Percentiles rank a stretch among this genome's conserved stretches.
Evolutionary conservation across 192 early-diverging fungal species (phyloP).

Genomic region (Coemansia sp.): DNA sequence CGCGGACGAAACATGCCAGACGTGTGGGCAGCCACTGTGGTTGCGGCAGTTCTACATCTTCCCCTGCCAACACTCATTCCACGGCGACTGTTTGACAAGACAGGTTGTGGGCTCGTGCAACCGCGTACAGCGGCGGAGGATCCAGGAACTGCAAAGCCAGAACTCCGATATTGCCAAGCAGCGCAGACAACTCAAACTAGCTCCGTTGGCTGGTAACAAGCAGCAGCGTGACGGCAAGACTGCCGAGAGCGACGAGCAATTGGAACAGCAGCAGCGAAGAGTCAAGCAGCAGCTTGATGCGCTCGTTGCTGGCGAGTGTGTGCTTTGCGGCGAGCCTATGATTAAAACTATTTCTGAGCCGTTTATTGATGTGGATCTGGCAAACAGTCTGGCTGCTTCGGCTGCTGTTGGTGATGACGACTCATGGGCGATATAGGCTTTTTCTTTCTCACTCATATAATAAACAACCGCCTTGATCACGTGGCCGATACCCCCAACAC

Average conservation of each 20-base stretch:
- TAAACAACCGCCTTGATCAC: neutral
- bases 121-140: constrained; percentile 49
- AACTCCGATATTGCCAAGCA: constrained; percentile 37
- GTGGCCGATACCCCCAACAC: neutral
- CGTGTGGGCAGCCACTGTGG: constrained; percentile 77
- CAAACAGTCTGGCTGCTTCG: constrained; percentile 44
- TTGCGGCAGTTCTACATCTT: constrained; percentile 91
- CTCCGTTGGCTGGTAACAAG: constrained; percentile 23
- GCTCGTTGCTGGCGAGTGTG: constrained; percentile 82
- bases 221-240: constrained; percentile 6
- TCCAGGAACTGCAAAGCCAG: constrained; percentile 51
- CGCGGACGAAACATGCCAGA: constrained; percentile 69
- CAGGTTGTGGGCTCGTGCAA: constrained; percentile 57
- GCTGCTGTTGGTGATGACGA: constrained; percentile 48
- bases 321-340: constrained; percentile 95
- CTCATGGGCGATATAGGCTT: constrained; percentile 65
- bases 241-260: constrained; percentile 40
- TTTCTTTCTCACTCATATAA: neutral
- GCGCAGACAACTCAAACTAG: constrained; percentile 38
- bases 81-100: constrained; percentile 86
- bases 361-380: constrained; percentile 60
- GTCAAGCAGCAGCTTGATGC: constrained; percentile 72
- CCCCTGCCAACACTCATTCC: constrained; percentile 94
- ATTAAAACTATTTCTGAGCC: constrained; percentile 84
- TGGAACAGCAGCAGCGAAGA: constrained; percentile 44